These are phyloP conservation scores for Pascua guehoae DNA, from an alignment of 1,284 basidiomycete genomes.

Conservation along the genomic window DNA sequence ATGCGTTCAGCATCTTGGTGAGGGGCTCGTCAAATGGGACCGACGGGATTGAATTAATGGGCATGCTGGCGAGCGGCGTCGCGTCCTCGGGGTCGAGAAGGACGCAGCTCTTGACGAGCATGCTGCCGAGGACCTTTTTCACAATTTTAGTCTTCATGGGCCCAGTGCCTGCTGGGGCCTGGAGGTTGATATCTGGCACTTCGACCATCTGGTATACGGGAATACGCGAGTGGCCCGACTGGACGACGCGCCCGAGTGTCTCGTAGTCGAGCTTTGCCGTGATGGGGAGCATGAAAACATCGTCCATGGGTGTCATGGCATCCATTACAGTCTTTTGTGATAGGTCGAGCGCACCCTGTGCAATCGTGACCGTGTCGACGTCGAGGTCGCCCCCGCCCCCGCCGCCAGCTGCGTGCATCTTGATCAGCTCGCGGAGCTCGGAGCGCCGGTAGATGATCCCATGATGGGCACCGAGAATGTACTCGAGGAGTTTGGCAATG, in stretches of 20 bases:
- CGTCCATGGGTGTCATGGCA: conserved; percentile 75
- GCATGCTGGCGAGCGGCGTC: conserved; percentile 69
- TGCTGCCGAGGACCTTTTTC: conserved; percentile 74
- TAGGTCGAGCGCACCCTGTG: conserved; percentile 68
- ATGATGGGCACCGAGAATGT: conserved; percentile 65
- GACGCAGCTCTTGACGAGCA: conserved; percentile 79
- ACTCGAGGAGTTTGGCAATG: conserved; percentile 76
- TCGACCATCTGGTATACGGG: conserved; percentile 67
- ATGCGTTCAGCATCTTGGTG: conserved; percentile 79
- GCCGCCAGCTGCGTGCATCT: conserved; percentile 61
- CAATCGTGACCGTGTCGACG: conserved; percentile 69
- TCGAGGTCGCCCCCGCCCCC: conserved; percentile 67
- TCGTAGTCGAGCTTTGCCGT: conserved; percentile 74
- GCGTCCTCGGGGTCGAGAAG: conserved; percentile 84
- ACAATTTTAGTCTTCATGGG: conserved; percentile 52
- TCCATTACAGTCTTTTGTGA: conserved; percentile 64
- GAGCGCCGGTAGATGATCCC: conserved; percentile 41
- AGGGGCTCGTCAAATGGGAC: conserved; percentile 82
- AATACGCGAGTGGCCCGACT: conserved; percentile 68
- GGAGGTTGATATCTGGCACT: conserved; percentile 51
- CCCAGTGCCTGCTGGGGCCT: conserved; percentile 14
- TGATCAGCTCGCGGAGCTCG: conserved; percentile 70
- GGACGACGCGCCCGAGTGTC: conserved; percentile 67
- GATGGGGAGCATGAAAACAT: conserved; percentile 69
- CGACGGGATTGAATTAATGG: conserved; percentile 77